Conservation (phyloP, 345 rosid genomes). For the Kandelia obovata region DNA sequence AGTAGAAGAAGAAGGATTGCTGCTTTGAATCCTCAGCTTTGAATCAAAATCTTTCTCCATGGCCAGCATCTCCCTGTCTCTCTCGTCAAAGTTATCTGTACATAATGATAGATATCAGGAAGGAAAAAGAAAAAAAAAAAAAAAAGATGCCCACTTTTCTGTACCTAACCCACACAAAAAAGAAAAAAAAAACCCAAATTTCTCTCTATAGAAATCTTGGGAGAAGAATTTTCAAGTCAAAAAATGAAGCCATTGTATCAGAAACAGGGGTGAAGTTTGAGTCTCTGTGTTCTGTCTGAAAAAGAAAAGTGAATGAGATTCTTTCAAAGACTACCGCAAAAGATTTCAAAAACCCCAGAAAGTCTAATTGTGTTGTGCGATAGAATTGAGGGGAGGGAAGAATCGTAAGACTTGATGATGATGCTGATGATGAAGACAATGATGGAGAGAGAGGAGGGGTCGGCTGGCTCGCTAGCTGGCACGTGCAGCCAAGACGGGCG, state of each 20-base stretch:
- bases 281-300: conserved; percentile 27
- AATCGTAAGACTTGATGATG: too few species aligned
- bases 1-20: conserved; percentile 28
- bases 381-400: too few species aligned
- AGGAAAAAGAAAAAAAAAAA: not conserved
- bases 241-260: conserved; percentile 35
- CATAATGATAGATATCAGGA: conserved; percentile 14
- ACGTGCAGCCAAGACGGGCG: too few species aligned
- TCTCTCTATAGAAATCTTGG: conserved; percentile 31
- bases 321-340: not conserved
- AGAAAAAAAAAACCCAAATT: not conserved
- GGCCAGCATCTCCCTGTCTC: conserved; percentile 52
- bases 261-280: conserved; percentile 19
- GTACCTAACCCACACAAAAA: not conserved
- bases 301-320: conserved; percentile 39
- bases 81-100: conserved; percentile 13
- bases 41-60: conserved; percentile 96
- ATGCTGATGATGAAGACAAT: too few species aligned
- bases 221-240: conserved; percentile 39
- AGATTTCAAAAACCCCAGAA: too few species aligned
- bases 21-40: conserved; percentile 70
- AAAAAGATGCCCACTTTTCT: conserved; percentile 10
- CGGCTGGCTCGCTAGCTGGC: too few species aligned
- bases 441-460: too few species aligned
- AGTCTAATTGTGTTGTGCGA: too few species aligned